Conservation (phyloP, 805 yeast genomes). For the Candida tallmaniae region DNA sequence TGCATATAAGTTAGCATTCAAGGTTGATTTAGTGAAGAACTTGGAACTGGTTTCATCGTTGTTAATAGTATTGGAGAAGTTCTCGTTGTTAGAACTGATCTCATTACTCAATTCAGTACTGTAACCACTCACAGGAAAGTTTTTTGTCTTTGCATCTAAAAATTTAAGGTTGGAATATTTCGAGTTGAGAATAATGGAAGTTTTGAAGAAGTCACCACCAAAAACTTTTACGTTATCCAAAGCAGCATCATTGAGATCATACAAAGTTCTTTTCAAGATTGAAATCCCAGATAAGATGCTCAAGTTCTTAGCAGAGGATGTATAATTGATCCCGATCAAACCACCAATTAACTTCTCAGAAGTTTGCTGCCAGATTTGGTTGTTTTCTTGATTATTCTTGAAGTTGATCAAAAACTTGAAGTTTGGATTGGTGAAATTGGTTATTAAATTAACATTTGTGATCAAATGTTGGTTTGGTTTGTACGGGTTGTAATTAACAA, state of each 20-base stretch:
- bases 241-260: slow-evolving; percentile 48
- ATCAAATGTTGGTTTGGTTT: slow-evolving; percentile 44
- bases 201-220: slow-evolving; percentile 32
- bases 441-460: slow-evolving; percentile 42
- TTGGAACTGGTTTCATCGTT: slow-evolving; percentile 1
- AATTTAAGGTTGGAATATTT: slow-evolving; percentile 18
- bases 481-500: slow-evolving; percentile 47
- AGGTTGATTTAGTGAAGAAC: slow-evolving; percentile 32
- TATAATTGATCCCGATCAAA: slow-evolving; percentile 45
- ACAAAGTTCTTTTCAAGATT: slow-evolving; percentile 51
- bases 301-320: slow-evolving; percentile 14
- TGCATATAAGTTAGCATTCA: slow-evolving; percentile 27
- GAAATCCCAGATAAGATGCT: slow-evolving; percentile 49
- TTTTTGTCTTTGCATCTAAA: slow-evolving; percentile 20
- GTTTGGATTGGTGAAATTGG: slow-evolving; percentile 42
- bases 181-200: slow-evolving; percentile 26
- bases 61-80: slow-evolving; percentile 15
- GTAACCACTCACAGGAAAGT: slow-evolving; percentile 45
- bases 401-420: slow-evolving; percentile 37
- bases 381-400: slow-evolving; percentile 13
- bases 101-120: slow-evolving; percentile 64
- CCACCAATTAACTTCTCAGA: slow-evolving; percentile 54
- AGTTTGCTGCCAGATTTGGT: slow-evolving; percentile 47
- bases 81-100: slow-evolving; percentile 28
- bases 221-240: slow-evolving; percentile 37